Evolutionary conservation across 1,284 basidiomycete species (phyloP).

Genomic region (Apiotrichum laibachii): DNA sequence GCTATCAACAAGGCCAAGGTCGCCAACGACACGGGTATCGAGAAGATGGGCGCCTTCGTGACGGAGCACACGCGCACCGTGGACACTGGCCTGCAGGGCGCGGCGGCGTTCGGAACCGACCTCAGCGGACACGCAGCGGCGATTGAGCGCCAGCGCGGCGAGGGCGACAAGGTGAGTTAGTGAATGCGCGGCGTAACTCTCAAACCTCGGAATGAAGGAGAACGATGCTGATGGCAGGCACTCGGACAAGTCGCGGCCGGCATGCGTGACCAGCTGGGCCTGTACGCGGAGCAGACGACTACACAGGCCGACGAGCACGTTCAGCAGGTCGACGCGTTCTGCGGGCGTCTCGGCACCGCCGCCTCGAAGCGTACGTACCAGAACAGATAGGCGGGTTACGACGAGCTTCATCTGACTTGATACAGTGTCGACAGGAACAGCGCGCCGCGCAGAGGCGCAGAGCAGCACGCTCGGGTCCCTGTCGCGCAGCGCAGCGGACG

Average conservation of each 20-base stretch:
- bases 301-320: conserved; percentile 28
- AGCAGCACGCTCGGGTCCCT: conserved; percentile 9
- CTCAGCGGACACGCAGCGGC: neutral
- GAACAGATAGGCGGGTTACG: too few relatives aligned
- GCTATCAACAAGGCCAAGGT: conserved; percentile 60
- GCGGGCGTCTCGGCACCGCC: conserved; percentile 22
- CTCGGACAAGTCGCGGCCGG: conserved; percentile 28
- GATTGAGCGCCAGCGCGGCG: conserved; percentile 9
- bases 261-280: conserved; percentile 25
- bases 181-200: too few relatives aligned
- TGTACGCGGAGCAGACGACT: conserved; percentile 27
- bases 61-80: neutral
- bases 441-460: conserved; percentile 3
- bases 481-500: neutral
- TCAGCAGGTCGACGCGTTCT: conserved; percentile 27
- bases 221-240: conserved; percentile 17
- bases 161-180: neutral
- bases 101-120: neutral
- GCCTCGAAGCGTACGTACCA: conserved; percentile 28
- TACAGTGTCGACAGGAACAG: conserved; percentile 1
- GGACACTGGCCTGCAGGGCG: conserved; percentile 3
- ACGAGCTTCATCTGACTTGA: neutral
- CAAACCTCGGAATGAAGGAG: too few relatives aligned
- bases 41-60: conserved; percentile 7
- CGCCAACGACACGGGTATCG: conserved; percentile 57